Conservation (phyloP, 352 stramenopile genomes). For the Phytophthora kernoviae region DNA sequence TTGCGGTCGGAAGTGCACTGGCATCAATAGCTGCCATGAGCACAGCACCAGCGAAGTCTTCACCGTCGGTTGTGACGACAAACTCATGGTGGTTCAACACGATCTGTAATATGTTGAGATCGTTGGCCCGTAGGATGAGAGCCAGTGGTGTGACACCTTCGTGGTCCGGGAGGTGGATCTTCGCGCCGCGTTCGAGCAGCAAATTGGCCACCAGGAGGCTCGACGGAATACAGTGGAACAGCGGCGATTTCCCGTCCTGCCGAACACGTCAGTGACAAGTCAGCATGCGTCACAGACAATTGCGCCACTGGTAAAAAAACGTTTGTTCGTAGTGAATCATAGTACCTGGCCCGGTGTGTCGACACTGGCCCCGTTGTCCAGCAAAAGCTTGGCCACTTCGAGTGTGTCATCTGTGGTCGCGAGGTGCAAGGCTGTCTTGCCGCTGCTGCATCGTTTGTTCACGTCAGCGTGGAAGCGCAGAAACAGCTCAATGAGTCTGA, state of each 20-base stretch:
- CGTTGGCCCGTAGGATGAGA: neutral
- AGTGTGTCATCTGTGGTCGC: conserved; percentile 12
- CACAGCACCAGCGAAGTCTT: conserved; percentile 20
- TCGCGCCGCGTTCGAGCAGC: conserved; percentile 18
- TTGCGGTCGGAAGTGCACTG: conserved; percentile 6
- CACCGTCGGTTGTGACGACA: conserved; percentile 10
- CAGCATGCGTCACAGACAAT: too few species aligned
- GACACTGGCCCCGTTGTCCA: neutral
- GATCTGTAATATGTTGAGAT: conserved; percentile 26
- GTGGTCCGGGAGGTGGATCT: conserved; percentile 9
- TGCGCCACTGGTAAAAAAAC: too few species aligned
- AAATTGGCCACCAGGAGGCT: conserved; percentile 25
- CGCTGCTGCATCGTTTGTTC: conserved; percentile 4
- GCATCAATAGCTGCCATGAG: conserved; percentile 17
- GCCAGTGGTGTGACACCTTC: conserved; percentile 14
- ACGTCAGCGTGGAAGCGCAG: conserved; percentile 3
- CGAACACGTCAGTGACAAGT: too few species aligned
- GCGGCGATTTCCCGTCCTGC: conserved; percentile 21
- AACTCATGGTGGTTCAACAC: conserved; percentile 27
- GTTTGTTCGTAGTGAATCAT: too few species aligned
- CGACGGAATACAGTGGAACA: conserved; percentile 12
- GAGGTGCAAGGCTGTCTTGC: conserved; percentile 16
- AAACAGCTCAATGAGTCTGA: conserved; percentile 6
- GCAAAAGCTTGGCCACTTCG: conserved; percentile 12
- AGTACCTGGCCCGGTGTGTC: conserved; percentile 12